Evolutionary conservation across 1,284 basidiomycete genomes (phyloP), one percentile per base, ranked within the genome.

Genomic region (Apiotrichum gamsii): DNA sequence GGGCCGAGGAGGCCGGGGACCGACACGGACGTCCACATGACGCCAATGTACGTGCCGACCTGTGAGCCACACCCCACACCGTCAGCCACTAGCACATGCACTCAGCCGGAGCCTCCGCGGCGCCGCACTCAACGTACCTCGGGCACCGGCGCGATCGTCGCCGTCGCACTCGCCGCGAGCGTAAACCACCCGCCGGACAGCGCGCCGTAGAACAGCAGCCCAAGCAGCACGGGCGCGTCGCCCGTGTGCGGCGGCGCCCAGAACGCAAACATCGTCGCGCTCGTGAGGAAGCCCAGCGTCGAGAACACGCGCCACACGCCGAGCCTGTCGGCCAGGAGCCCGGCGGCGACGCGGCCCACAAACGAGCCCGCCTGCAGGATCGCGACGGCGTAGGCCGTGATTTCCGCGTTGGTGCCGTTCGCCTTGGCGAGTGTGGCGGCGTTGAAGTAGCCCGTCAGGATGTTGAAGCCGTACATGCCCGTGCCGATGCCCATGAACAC

Each of bases 11-110:
- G 53, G 8, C 58, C 42, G 0, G 65, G 60, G 5, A 70, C 25
- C 2, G 61, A 51, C 10, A 62, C 59, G 19, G 60, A 39, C 8
- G 51, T 56, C 64, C 67, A 70, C 47, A 70, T 51, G 64, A 72
- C 67, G 13, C 70, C 69, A 25, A 72, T 50, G 11, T 69, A 42
- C 47, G 63, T 62, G 1, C 70, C 70, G 35, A 67, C 61, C n/a
- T n/a, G n/a, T n/a, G n/a, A n/a, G n/a, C n/a, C n/a, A n/a, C n/a
- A n/a, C n/a, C n/a, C n/a, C n/a, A n/a, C n/a, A n/a, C n/a, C n/a
- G n/a, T n/a, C n/a, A n/a, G n/a, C n/a, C n/a, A n/a, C n/a, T n/a
- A n/a, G n/a, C n/a, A n/a, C n/a, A n/a, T n/a, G n/a, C n/a, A n/a
- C n/a, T n/a, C n/a, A n/a, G n/a, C n/a, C n/a, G n/a, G n/a, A n/a